Conservation (phyloP, 495 filamentous ascomycete species). For the Penicillium waksmanii region DNA sequence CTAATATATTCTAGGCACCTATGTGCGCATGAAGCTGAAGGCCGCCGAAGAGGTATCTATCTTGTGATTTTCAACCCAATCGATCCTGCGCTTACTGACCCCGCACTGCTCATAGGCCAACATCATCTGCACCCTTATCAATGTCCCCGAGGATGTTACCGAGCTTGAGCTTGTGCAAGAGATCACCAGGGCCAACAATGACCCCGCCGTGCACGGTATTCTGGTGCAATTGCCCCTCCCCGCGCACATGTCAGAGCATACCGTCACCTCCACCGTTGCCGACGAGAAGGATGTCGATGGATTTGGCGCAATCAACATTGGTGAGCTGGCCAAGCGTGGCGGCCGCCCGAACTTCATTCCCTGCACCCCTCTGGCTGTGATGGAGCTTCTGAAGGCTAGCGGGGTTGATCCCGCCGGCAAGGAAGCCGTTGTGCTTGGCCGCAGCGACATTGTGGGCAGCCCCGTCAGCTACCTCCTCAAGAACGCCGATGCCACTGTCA, state of each 20-base stretch:
- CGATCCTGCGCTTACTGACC: slow-evolving; percentile 12
- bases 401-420: slow-evolving; percentile 85
- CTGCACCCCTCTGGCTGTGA: slow-evolving; percentile 96
- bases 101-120: slow-evolving; percentile 63
- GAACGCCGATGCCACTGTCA: slow-evolving; percentile 95
- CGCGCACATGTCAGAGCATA: slow-evolving; percentile 83
- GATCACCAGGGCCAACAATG: slow-evolving; percentile 82
- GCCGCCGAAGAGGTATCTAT: slow-evolving; percentile 86
- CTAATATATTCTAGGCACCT: slow-evolving; percentile 68
- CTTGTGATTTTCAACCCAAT: slow-evolving; percentile 12
- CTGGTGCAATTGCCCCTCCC: slow-evolving; percentile 93
- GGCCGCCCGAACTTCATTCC: slow-evolving; percentile 85
- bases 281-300: slow-evolving; percentile 98
- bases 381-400: slow-evolving; percentile 83
- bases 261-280: slow-evolving; percentile 84
- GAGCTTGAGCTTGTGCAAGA: slow-evolving; percentile 84
- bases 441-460: slow-evolving; percentile 96
- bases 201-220: slow-evolving; percentile 85
- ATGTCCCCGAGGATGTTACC: slow-evolving; percentile 77
- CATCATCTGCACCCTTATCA: slow-evolving; percentile 83
- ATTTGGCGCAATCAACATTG: slow-evolving; percentile 91
- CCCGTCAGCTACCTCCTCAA: slow-evolving; percentile 94
- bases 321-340: slow-evolving; percentile 92
- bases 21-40: slow-evolving; percentile 99
- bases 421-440: slow-evolving; percentile 90